Base-by-base conservation (phyloP, 495 filamentous ascomycete genomes). In the Penicillium parvum region DNA sequence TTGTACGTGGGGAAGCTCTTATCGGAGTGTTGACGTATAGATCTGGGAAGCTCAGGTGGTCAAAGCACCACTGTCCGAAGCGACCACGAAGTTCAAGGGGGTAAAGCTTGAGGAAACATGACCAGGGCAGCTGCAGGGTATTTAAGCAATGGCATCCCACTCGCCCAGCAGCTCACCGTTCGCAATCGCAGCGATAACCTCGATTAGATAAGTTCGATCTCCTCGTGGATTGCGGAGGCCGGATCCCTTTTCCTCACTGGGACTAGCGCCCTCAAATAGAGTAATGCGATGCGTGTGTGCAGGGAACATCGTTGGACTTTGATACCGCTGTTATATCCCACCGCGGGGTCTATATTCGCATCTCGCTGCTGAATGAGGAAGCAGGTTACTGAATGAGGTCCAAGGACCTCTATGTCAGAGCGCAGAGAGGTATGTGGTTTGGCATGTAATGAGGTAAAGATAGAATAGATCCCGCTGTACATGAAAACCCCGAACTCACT, bases 241-340 rank as follows among this genome's bases (percentile, higher is more conserved):
- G 63, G 60, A 66, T 66, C 51, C 16, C 17, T 39, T 49, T 25
- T 0, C 60, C 52, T 12, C 28, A 53, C 55, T 16, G 3, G 49
- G 63, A 25, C 40, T 66, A 64, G 63, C 43, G 49, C 9, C 8
- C 5, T 20, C 12, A 2, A 28, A 57, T 52, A 12, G 10, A 50
- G 54, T 37, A 58, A 47, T 23, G 12, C 15, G 52, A 60, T 59
- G 45, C 55, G 38, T 45, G 46, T 39, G 33, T 36, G 34, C 37
- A 32, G 47, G 43, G 50, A 32, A 23, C 11, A 40, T 35, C 20
- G n/a, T 16, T 25, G 25, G 30, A n/a, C 18, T 30, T 23, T 11
- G 23, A 11, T 22, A 3, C 3, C n/a, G n/a, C n/a, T n/a, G 14
- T 43, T 30, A 36, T 32, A 15, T 9, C 36, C 22, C 41, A 37